Evolutionary conservation across 805 yeast species (phyloP).

Genomic region (Vanderwaltozyma polyspora): DNA sequence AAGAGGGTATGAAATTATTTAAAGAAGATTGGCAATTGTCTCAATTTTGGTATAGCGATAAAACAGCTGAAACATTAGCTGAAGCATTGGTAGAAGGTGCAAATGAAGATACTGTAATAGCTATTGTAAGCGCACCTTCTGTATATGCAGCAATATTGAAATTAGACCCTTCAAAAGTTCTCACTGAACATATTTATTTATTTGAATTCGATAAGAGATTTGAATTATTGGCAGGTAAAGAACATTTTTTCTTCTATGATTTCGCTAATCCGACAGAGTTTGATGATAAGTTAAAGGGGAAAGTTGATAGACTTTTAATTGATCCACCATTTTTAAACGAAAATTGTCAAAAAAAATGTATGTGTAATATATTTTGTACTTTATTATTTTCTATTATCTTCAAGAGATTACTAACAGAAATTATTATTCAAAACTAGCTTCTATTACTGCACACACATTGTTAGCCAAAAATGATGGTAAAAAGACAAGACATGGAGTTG

Average conservation of each 20-base stretch:
- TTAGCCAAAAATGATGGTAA: conserved; percentile 31
- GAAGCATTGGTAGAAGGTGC: conserved; percentile 70
- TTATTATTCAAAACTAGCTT: conserved; percentile 20
- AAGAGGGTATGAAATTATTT: conserved; percentile 57
- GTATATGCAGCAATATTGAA: conserved; percentile 73
- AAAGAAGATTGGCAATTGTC: conserved; percentile 91
- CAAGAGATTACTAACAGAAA: conserved; percentile 4
- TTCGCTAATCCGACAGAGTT: conserved; percentile 57
- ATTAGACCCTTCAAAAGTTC: conserved; percentile 38
- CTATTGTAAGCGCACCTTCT: conserved; percentile 81
- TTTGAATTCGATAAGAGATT: conserved; percentile 75
- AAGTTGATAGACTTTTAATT: conserved; percentile 59
- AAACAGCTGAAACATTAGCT: conserved; percentile 59
- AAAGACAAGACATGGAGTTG: conserved; percentile 32
- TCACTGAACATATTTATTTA: conserved; percentile 60
- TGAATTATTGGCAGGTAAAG: conserved; percentile 54
- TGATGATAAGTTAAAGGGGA: conserved; percentile 44
- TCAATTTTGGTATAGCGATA: conserved; percentile 80
- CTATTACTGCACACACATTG: conserved; percentile 52
- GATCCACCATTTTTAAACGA: conserved; percentile 85
- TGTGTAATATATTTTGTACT: conserved; percentile 5
- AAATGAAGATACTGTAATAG: conserved; percentile 55
- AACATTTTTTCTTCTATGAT: conserved; percentile 63
- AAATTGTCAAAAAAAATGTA: conserved; percentile 65
- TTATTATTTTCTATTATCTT: not conserved